These are phyloP conservation scores for Suillus bovinus DNA, from an alignment of 768 basidiomycete species.

Conservation along the genomic window DNA sequence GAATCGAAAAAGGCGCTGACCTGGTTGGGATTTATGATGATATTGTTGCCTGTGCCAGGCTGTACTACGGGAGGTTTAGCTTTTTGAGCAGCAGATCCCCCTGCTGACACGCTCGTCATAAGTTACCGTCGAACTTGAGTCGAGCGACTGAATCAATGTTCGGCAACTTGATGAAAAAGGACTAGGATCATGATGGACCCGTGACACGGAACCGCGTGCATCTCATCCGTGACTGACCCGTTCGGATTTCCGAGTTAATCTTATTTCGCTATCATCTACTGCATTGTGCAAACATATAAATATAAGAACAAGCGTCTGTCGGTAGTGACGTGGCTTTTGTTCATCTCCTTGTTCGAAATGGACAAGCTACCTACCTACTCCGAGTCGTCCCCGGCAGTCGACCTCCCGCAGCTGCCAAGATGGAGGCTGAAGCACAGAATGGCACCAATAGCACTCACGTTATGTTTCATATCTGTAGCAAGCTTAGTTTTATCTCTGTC, in stretches of 20 bases:
- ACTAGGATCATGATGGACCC: too few species aligned
- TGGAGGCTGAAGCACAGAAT: conserved; percentile 13
- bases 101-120: conserved; percentile 2
- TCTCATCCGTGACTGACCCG: neutral
- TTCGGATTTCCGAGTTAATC: neutral
- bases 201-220: neutral
- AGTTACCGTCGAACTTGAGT: too few species aligned
- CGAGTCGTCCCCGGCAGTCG: conserved; percentile 5
- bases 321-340: neutral
- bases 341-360: conserved; percentile 15
- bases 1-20: conserved; percentile 28
- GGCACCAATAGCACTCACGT: conserved; percentile 14
- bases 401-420: conserved; percentile 13
- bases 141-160: too few species aligned
- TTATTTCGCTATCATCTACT: neutral
- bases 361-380: conserved; percentile 28
- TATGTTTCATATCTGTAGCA: conserved; percentile 18
- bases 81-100: conserved; percentile 7
- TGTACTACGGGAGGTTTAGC: conserved; percentile 57
- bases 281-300: neutral
- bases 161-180: neutral
- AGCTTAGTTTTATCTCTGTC: conserved; percentile 24
- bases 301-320: neutral
- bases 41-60: conserved; percentile 63
- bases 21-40: conserved; percentile 64